These are phyloP conservation scores for Porogramme epimiltina DNA, from an alignment of 1,284 basidiomycete genomes.

Conservation along the genomic window DNA sequence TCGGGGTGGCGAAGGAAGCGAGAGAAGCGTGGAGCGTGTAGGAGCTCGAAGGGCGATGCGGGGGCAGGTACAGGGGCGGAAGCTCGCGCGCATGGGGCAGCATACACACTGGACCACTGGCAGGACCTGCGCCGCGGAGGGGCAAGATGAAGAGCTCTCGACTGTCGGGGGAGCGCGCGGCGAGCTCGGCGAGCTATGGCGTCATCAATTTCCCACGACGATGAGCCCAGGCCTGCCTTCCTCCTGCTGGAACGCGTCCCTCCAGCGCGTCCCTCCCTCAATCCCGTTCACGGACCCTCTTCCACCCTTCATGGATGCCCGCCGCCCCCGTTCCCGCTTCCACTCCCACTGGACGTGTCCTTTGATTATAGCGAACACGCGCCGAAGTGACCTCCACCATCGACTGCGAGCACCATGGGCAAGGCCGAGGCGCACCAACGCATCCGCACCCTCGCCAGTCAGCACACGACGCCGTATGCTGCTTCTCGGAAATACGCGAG, in stretches of 20 bases:
- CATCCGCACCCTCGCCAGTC: slow-evolving; percentile 75
- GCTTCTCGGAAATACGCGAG: background rate
- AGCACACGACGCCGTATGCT: slow-evolving; percentile 10
- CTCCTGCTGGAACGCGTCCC: slow-evolving; percentile 2
- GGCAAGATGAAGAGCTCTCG: background rate
- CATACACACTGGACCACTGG: too few relatives aligned
- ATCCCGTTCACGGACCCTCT: background rate
- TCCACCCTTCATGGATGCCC: background rate
- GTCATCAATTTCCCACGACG: slow-evolving; percentile 11
- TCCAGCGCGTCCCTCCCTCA: background rate
- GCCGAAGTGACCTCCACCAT: slow-evolving; percentile 50
- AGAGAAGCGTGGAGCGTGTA: background rate
- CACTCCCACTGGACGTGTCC: background rate
- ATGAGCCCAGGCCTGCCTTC: background rate
- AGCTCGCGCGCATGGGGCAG: too few relatives aligned
- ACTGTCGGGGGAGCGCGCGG: background rate
- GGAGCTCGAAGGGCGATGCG: too few relatives aligned
- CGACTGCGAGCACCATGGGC: slow-evolving; percentile 67
- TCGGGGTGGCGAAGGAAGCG: too few relatives aligned
- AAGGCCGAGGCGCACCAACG: slow-evolving; percentile 49
- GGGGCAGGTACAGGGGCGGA: too few relatives aligned
- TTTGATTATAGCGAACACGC: background rate
- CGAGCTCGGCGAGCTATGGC: slow-evolving; percentile 2
- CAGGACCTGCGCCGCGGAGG: too few relatives aligned
- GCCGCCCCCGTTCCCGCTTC: background rate